Evolutionary conservation across 23 red algal species (phyloP).

Genomic region (Gracilaria gracilis): DNA sequence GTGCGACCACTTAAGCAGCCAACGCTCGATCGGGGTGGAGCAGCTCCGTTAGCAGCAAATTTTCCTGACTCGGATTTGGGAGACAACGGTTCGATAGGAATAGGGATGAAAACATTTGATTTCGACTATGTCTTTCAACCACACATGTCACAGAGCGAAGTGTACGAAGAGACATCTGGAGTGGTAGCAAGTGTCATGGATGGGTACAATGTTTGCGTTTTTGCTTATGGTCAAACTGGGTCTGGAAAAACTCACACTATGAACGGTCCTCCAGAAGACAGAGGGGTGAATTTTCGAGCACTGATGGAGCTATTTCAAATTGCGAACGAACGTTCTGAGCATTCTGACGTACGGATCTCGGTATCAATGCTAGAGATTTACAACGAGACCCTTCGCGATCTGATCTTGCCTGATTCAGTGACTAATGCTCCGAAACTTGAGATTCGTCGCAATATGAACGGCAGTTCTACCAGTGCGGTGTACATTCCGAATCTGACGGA

Average conservation of each 20-base stretch:
- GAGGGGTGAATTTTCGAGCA: constrained; percentile 92
- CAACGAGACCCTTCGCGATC: constrained; percentile 93
- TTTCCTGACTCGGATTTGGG: constrained; percentile 57
- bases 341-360: constrained; percentile 67
- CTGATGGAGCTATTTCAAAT: constrained; percentile 89
- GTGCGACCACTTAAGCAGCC: constrained; percentile 71
- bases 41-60: constrained; percentile 8
- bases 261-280: constrained; percentile 67
- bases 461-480: constrained; percentile 56
- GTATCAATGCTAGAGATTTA: constrained; percentile 97
- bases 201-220: constrained; percentile 99
- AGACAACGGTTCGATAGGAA: constrained; percentile 41
- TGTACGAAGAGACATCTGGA: constrained; percentile 90
- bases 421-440: constrained; percentile 77
- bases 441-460: constrained; percentile 52
- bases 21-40: background rate
- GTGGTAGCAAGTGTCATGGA: constrained; percentile 89
- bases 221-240: constrained; percentile 97
- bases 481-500: constrained; percentile 86
- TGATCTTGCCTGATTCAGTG: constrained; percentile 60
- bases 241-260: constrained; percentile 99
- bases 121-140: constrained; percentile 95
- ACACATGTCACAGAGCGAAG: constrained; percentile 54
- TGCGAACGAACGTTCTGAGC: constrained; percentile 75
- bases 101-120: constrained; percentile 75